Evolutionary conservation across 2,329 filamentous ascomycete genomes (phyloP).

Genomic region (Orbilia oligospora): DNA sequence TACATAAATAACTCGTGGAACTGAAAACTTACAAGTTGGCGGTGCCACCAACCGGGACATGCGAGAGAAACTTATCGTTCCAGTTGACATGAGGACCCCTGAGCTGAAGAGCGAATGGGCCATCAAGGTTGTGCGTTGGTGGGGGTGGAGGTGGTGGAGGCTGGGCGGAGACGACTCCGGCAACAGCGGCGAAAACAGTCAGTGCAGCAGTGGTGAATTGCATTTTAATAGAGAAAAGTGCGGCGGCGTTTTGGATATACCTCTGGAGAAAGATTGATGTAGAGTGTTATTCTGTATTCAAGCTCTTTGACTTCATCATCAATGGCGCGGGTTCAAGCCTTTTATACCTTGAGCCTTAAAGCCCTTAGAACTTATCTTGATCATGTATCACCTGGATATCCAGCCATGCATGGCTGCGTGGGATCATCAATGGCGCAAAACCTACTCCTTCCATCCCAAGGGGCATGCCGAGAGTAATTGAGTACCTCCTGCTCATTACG

Average conservation of each 20-base stretch:
- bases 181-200: conserved; percentile 24
- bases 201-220: conserved; percentile 39
- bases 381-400: too few relatives aligned
- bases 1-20: too few relatives aligned
- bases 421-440: background rate
- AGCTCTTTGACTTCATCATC: background rate
- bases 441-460: conserved; percentile 5
- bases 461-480: background rate
- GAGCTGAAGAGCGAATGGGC: conserved; percentile 41
- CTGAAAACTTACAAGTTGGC: conserved; percentile 31
- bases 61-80: conserved; percentile 39
- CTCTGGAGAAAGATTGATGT: background rate
- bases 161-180: conserved; percentile 35
- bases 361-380: background rate
- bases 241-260: background rate
- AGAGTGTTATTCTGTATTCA: background rate
- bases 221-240: conserved; percentile 30
- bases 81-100: conserved; percentile 20
- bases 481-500: conserved; percentile 18
- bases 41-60: conserved; percentile 29
- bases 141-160: conserved; percentile 30
- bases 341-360: conserved; percentile 1
- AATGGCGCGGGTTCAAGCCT: background rate
- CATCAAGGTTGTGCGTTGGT: conserved; percentile 26
- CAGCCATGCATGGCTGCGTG: background rate